Evolutionary conservation across 2,329 filamentous ascomycete species (phyloP), one percentile per base, ranked within the genome.

Genomic region (Colletotrichum somersetense): DNA sequence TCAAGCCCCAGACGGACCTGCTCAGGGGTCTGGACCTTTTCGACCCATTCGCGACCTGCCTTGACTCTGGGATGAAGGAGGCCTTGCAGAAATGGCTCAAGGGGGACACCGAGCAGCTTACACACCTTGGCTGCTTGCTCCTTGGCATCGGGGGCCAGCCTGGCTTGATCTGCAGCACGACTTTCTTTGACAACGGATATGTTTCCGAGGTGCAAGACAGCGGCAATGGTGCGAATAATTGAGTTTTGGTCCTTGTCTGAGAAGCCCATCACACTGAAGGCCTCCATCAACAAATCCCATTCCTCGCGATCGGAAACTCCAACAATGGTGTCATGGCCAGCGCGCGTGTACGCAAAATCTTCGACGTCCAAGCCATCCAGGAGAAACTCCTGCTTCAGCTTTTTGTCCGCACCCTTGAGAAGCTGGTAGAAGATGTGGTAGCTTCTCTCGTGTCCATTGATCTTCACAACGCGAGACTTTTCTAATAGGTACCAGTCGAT

Each of bases 401-500:
- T 85, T 33, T 84, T 82, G 78, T 94, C 92, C 0, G 95, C 94
- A 33, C 97, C 96, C 76, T 93, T 93, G 5, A 99, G 85, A 20
- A 99, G 87, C 81, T 99, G 97, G 79, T 99, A 99, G 81, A 99
- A 99, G 67, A 99, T 88, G 80, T 99, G 96, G 80, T 99, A 99
- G 78, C 97, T 99, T 66, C 96, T 91, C 83, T 99, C 96, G 68
- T 94, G 93, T 0, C 89, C 80, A 78, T 97, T 97, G 73, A 97
- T 89, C 53, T 91, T 92, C 26, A 99, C 96, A 10, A 99, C 96
- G 76, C 96, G 90, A n/a, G 96, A 99, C 82, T 99, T 99, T 79
- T 99, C 96, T 18, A 99, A 85, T 0, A 99, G 87, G 82, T 98
- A 99, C 96, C 96, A 99, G 80, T 99, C 95, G 75, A 99, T 98